These are phyloP conservation scores for Cyclotella choctawhatcheeana DNA, from an alignment of 108 stramenopile species.

Conservation along the genomic window DNA sequence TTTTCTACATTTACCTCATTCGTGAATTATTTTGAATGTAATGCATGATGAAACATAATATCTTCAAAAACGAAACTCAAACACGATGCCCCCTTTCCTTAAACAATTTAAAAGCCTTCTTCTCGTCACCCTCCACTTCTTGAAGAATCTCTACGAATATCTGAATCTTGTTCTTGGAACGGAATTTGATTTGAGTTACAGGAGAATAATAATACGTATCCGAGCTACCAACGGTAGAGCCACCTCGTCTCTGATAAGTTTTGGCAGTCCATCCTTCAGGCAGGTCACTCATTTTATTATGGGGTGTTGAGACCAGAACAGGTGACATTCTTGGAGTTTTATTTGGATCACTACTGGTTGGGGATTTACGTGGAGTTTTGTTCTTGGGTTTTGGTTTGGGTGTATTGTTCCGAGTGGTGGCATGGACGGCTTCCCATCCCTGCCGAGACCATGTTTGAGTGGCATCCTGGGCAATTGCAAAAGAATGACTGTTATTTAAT, in stretches of 20 bases:
- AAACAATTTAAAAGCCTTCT: slow-evolving; percentile 15
- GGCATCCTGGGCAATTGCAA: neutral
- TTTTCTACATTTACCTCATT: no score
- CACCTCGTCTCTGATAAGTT: slow-evolving; percentile 19
- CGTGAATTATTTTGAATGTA: neutral
- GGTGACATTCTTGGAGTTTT: slow-evolving; percentile 13
- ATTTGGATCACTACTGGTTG: neutral
- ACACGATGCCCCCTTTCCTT: slow-evolving; percentile 24
- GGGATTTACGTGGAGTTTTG: slow-evolving; percentile 14
- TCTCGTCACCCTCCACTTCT: slow-evolving; percentile 23
- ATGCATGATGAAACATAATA: neutral
- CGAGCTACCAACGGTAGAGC: slow-evolving; percentile 3
- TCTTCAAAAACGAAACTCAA: neutral
- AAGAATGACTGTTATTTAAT: neutral
- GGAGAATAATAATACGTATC: slow-evolving; percentile 39
- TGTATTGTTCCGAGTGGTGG: no score
- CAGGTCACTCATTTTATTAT: neutral
- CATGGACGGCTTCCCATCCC: neutral
- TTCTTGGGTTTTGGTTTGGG: no score
- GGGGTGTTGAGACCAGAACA: neutral
- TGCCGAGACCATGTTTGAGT: neutral
- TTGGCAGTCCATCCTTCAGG: slow-evolving; percentile 27
- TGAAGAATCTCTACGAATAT: slow-evolving; percentile 19
- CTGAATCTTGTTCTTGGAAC: slow-evolving; percentile 17
- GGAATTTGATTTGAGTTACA: slow-evolving; percentile 21